Evolutionary conservation across 495 filamentous ascomycete species (phyloP), one percentile per base, ranked within the genome.

Genomic region (Apiosordaria backusii): DNA sequence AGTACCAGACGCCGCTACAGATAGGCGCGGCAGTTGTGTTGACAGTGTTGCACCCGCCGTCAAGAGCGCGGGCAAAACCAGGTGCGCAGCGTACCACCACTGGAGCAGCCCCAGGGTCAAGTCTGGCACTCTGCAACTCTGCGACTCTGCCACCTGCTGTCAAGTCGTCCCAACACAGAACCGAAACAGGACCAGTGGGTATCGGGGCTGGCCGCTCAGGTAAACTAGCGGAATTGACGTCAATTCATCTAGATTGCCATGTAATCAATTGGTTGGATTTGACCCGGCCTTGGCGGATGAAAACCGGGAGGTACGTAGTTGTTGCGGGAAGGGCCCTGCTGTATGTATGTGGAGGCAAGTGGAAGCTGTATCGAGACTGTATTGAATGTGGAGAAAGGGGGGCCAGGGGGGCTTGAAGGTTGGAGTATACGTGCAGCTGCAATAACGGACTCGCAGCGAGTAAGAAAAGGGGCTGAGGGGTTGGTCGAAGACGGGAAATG

Each of bases 331-430:
- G 35, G 35, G 15, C 62, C 27, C 27, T 68, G 57, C 50, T 70
- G 27, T n/a, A 84, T 72, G 23, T 26, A 87, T 72, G 18, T 80
- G 80, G 61, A 75, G 88, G 89, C 3, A 87, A 72, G 65, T 84
- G 79, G 4, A 78, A 81, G 74, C 88, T 88, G 52, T 85, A 75
- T 2, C 80, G 63, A 71, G 64, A 21, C 74, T 68, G 50, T 79
- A 22, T 4, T 24, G 62, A 53, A 61, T 57, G 61, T 63, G 50
- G 40, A 21, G 21, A 27, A 53, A 50, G 16, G 61, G 40, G 59
- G 59, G 25, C 19, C 24, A 40, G 24, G 13, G 27, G 24, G 19
- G 50, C 19, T 13, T 18, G 50, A 53, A n/a, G 50, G 50, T 53
- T 22, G 22, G 5, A 4, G n/a, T 57, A 4, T 22, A 15, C 10